These are phyloP conservation scores for Syzygium malaccense DNA, from an alignment of 441 rosid genomes.

Conservation along the genomic window DNA sequence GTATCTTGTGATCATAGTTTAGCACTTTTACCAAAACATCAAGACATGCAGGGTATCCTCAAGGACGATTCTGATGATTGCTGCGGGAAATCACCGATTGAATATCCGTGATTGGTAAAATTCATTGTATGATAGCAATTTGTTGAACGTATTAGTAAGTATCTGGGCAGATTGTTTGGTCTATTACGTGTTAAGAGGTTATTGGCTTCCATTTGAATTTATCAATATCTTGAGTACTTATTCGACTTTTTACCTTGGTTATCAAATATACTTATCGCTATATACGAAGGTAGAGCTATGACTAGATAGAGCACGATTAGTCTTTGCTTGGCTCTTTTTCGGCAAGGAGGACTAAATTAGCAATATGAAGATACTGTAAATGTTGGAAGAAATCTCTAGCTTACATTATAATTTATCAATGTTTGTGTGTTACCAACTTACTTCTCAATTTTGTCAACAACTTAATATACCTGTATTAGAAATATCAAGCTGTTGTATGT, in stretches of 20 bases:
- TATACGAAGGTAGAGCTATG: neutral
- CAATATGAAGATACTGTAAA: neutral
- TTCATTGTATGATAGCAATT: neutral
- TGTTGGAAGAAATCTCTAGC: neutral
- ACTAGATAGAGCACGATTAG: neutral
- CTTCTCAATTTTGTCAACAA: neutral
- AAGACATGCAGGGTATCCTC: neutral
- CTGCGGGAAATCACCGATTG: neutral
- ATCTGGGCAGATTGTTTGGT: neutral
- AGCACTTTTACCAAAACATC: neutral
- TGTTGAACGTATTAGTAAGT: neutral
- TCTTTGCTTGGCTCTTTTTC: neutral
- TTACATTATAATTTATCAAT: neutral
- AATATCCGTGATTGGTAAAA: neutral
- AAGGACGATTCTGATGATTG: neutral
- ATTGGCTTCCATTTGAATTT: neutral
- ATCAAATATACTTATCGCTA: neutral
- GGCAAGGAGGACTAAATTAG: neutral
- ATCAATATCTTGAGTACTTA: neutral
- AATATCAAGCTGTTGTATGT: neutral
- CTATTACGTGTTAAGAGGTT: neutral
- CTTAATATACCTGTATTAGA: neutral
- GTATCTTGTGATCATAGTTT: neutral
- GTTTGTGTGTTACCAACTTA: neutral
- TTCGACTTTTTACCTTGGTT: neutral